phyloP scores from a whole-genome alignment of 2,329 filamentous ascomycete genomes.

The Paecilomyces sp. region DNA sequence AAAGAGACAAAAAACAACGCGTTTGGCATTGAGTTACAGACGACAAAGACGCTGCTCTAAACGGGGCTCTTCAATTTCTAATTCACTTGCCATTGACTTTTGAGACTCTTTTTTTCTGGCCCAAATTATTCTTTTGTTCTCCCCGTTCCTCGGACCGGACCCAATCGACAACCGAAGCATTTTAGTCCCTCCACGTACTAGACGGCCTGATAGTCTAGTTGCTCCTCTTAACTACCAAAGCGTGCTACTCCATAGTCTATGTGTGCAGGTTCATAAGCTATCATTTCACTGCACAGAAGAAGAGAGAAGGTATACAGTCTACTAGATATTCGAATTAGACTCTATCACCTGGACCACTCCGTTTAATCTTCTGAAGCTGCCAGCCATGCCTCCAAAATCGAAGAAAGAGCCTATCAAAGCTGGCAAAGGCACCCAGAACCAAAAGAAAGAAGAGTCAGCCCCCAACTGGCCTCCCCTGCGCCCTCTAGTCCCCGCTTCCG shows the following conservation, averaged over 20 bases:
- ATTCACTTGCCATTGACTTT: neutral
- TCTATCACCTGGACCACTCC: neutral
- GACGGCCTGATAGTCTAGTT: neutral
- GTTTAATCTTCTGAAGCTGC: neutral
- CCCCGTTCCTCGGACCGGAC: neutral
- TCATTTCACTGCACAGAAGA: neutral
- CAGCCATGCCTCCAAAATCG: neutral
- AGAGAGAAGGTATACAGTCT: neutral
- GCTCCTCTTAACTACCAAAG: neutral
- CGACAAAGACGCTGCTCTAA: neutral
- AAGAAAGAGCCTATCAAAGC: slow-evolving; percentile 2
- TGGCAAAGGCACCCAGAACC: slow-evolving; percentile 7
- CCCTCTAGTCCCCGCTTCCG: slow-evolving; percentile 58
- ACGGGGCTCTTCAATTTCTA: neutral
- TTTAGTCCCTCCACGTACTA: neutral
- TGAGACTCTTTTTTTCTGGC: neutral
- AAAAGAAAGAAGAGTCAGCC: slow-evolving; percentile 17
- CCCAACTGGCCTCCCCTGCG: slow-evolving; percentile 66
- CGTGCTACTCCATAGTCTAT: neutral
- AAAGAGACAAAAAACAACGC: neutral
- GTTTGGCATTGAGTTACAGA: neutral
- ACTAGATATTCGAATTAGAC: neutral
- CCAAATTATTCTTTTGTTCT: neutral
- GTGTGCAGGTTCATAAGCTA: neutral
- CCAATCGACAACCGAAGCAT: neutral